A percentile compares a stretch with the other conserved stretches of the same genome.
Conservation (phyloP, 148 eudicot species). For the Gaultheria prostrata region DNA sequence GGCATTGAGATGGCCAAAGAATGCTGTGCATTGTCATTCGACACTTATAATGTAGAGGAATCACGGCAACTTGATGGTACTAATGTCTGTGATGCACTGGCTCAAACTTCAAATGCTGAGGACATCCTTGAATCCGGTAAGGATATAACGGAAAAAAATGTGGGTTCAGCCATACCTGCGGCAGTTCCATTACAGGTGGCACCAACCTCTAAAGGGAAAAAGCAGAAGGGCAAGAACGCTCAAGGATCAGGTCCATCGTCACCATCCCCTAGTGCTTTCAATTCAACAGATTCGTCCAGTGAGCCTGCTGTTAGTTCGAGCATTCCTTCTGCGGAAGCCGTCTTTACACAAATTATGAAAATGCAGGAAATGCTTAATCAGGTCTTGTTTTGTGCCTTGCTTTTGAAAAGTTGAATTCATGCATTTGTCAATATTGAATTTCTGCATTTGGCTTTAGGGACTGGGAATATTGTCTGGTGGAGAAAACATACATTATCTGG, state of each 20-base stretch:
- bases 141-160: slow-evolving; percentile 37
- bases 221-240: slow-evolving; percentile 58
- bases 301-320: slow-evolving; percentile 49
- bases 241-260: slow-evolving; percentile 62
- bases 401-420: neutral
- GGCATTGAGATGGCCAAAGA: slow-evolving; percentile 75
- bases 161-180: slow-evolving; percentile 33
- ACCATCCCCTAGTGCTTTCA: slow-evolving; percentile 55
- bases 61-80: slow-evolving; percentile 46
- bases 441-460: neutral
- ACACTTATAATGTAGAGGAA: slow-evolving; percentile 53
- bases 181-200: slow-evolving; percentile 40
- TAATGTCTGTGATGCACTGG: slow-evolving; percentile 33
- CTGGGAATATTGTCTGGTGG: neutral
- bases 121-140: slow-evolving; percentile 50
- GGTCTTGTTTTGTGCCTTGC: slow-evolving; percentile 36
- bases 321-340: slow-evolving; percentile 39
- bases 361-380: slow-evolving; percentile 64
- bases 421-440: neutral
- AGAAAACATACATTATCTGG: neutral
- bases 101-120: slow-evolving; percentile 52
- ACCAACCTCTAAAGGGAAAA: slow-evolving; percentile 57
- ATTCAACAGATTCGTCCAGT: slow-evolving; percentile 48
- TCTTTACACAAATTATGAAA: slow-evolving; percentile 42
- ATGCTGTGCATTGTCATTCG: slow-evolving; percentile 48